A percentile compares a stretch with the other conserved stretches of the same genome.
Conservation (phyloP, 2,329 filamentous ascomycete genomes). For the Fusarium sp. region DNA sequence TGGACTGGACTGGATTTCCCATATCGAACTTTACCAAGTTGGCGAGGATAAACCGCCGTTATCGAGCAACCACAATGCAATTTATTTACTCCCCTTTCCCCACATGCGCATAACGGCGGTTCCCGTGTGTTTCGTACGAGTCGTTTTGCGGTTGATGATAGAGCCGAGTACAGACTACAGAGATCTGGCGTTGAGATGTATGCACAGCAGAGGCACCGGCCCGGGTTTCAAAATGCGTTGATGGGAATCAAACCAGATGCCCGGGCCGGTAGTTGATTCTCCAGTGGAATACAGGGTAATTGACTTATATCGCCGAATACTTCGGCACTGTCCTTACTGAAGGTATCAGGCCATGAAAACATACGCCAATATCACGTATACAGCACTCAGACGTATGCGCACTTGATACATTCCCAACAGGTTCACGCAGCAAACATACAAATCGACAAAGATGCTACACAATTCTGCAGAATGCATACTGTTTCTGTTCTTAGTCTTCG, state of each 20-base stretch:
- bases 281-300: background rate
- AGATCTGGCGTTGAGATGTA: background rate
- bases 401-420: conserved; percentile 4
- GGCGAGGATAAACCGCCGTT: conserved; percentile 32
- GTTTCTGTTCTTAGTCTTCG: background rate
- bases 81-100: background rate
- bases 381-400: background rate
- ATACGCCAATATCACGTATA: background rate
- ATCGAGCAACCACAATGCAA: conserved; percentile 20
- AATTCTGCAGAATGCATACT: background rate
- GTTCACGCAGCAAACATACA: background rate
- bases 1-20: conserved; percentile 15
- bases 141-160: background rate
- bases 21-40: conserved; percentile 8
- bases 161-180: background rate
- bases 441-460: background rate
- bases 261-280: conserved; percentile 30
- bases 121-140: conserved; percentile 28
- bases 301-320: background rate
- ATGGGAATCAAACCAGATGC: background rate
- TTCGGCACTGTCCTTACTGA: background rate
- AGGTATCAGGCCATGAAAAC: background rate
- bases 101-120: conserved; percentile 23
- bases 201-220: conserved; percentile 24
- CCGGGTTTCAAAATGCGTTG: conserved; percentile 20